Evolutionary conservation across 2,329 filamentous ascomycete species (phyloP), one percentile per base, ranked within the genome.

Genomic region (Aaosphaeria arxii): DNA sequence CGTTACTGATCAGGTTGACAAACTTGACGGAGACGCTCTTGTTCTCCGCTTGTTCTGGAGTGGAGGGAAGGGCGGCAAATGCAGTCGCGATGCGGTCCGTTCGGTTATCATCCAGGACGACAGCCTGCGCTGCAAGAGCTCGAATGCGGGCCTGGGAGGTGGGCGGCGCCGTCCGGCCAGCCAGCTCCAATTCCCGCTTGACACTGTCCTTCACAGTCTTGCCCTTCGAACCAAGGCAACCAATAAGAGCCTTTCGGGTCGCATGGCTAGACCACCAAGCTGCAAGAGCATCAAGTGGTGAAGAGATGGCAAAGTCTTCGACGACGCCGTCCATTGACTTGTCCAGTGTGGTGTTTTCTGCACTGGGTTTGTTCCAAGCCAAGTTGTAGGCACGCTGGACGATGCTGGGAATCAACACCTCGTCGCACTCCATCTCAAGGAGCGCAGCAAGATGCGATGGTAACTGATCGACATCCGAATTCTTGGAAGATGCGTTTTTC

Each of bases 331-430:
- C 88, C 78, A 95, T 87, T 42, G 88, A 84, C 45, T 86, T 83
- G 53, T 89, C 86, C 3, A 79, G 75, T 40, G 78, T 73, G 0
- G 84, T 80, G 30, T 85, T 83, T 59, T 88, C 77, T 2, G 84
- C 83, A 0, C 87, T 92, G 4, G 86, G 84, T 48, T 83, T 80
- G 70, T 96, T 94, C 82, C 91, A 96, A 2, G 91, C 89, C 11
- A 96, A 78, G 65, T 95, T 96, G 67, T 92, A 89, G 1, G 90
- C 90, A 46, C 91, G 84, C 69, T 95, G 89, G 36, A 92, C 81
- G 52, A 96, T 86, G 40, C 80, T 79, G 45, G 88, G 81, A 53
- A 85, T 85, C 55, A 97, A 79, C 6, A 96, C 89, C 24, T 90
- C 84, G 45, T 95, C 89, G 55, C 87, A 91, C 30, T 92, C 86